Base-by-base conservation (phyloP, 768 basidiomycete genomes). In the Psilocybe tampanensis region DNA sequence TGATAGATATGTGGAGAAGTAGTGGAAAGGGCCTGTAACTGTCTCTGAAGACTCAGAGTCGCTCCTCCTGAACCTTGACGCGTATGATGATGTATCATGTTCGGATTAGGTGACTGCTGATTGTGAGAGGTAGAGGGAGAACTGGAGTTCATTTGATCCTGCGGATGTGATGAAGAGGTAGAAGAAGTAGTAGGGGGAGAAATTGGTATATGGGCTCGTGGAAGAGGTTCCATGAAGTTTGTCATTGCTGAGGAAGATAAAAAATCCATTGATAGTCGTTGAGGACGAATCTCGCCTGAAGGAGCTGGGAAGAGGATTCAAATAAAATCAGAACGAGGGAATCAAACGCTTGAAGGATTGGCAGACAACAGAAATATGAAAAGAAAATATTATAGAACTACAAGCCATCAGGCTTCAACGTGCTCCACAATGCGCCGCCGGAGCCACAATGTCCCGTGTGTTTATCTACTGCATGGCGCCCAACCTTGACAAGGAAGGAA, bases 261-360 rank as follows among this genome's bases (percentile, higher is more conserved):
- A 67, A 78, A 90, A 58, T 86, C 86, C 58, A 74, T 73, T 6
- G 79, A 71, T 29, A 81, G 75, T 53, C 80, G 77, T 63, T 83
- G 78, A 11, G 88, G 80, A 47, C 86, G 81, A 51, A 90, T 78
- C 72, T 90, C 88, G 9, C 82, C 76, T 7, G 89, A 91, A 3
- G 82, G 76, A 12, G 82, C 88, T 89, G 49, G 15, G 52, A 49
- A 60, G 36, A 42, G 24, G n/a, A n/a, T n/a, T n/a, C n/a, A n/a
- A n/a, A n/a, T n/a, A n/a, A 54, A 41, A 43, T 17, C 13, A 55
- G 36, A 3, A 54, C n/a, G 11, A n/a, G 29, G 36, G 11, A 43
- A 33, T 56, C 52, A 24, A 22, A 41, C 50, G 33, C 13, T 49
- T 23, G 60, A 29, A 45, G 42, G 33, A 45, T 39, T 34, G 47